These are phyloP conservation scores for Lactarius hatsudake DNA, from an alignment of 768 basidiomycete species.

Conservation along the genomic window DNA sequence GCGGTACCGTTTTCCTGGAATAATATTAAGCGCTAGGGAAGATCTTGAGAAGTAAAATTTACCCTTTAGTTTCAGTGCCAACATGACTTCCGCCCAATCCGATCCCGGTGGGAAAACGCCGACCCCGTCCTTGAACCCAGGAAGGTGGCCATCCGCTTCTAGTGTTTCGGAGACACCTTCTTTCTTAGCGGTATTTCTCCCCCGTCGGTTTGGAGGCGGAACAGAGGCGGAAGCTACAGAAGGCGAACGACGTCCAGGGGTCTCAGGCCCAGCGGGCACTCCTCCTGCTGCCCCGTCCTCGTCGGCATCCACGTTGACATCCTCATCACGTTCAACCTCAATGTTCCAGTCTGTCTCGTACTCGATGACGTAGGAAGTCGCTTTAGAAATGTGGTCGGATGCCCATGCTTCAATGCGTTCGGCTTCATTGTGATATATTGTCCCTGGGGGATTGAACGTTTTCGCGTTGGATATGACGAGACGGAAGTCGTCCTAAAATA, in stretches of 20 bases:
- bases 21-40: not conserved
- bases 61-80: constrained; percentile 77
- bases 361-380: constrained; percentile 70
- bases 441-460: constrained; percentile 69
- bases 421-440: constrained; percentile 73
- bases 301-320: constrained; percentile 41
- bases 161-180: constrained; percentile 47
- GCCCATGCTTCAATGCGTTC: constrained; percentile 68
- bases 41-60: constrained; percentile 2
- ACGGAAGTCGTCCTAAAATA: constrained; percentile 49
- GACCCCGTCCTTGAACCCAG: constrained; percentile 74
- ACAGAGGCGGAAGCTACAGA: constrained; percentile 28
- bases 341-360: constrained; percentile 85
- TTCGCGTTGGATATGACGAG: constrained; percentile 75
- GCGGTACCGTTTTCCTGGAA: constrained; percentile 66
- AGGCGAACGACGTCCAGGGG: constrained; percentile 32
- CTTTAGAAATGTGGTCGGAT: constrained; percentile 69
- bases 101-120: constrained; percentile 69
- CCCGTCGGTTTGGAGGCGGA: constrained; percentile 24
- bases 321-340: constrained; percentile 56
- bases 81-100: constrained; percentile 69
- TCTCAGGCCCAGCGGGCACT: constrained; percentile 27
- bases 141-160: constrained; percentile 68
- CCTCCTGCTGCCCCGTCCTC: constrained; percentile 35
- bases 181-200: constrained; percentile 42